Evolutionary conservation across 169 alveolate genomes (phyloP), one percentile per base, ranked within the genome.

Genomic region (Toxoplasma gondii): DNA sequence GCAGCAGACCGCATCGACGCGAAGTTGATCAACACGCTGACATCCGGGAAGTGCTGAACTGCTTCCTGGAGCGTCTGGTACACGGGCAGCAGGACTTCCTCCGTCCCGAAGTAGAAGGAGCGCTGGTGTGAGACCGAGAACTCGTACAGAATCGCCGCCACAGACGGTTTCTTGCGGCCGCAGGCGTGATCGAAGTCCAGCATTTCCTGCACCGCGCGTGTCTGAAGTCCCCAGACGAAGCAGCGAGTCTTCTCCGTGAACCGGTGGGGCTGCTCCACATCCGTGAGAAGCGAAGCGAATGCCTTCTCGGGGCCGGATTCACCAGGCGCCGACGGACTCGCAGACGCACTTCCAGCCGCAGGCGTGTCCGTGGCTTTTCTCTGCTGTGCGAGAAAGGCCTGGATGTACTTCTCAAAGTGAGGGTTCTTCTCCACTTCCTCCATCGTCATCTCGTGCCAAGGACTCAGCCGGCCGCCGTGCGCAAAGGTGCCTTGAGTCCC

Each of bases 121-220:
- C 94, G 82, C 64, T 22, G n/a, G 67, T 74, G 88, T 36, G 94
- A 91, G 31, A 80, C 94, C 12, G 94, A 74, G 91, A 91, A 91
- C 82, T 91, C 94, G 87, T 91, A 91, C 39, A 91, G 44, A 36
- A 91, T 91, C 53, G 94, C 94, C 1, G 94, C 74, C 19, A 91
- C 94, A 0, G 94, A 91, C 36, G 94, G 94, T 44, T n/a, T 80
- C 43, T 43, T 90, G 38, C 93, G 91, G n/a, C 94, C 95, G 92
- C 97, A 93, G 88, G 94, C 95, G 88, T 45, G 93, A 91, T 95
- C 97, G 88, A 95, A 95, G 49, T 95, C 97, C 84, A 95, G 93
- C 97, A 95, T 95, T 81, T 95, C 95, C 86, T 95, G 97, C 67
- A 95, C 97, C 0, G 97, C 97, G 16, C 95, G 94, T 80, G 93